phyloP scores from a whole-genome alignment of 345 rosid genomes.

The Eucalyptus viminalis region DNA sequence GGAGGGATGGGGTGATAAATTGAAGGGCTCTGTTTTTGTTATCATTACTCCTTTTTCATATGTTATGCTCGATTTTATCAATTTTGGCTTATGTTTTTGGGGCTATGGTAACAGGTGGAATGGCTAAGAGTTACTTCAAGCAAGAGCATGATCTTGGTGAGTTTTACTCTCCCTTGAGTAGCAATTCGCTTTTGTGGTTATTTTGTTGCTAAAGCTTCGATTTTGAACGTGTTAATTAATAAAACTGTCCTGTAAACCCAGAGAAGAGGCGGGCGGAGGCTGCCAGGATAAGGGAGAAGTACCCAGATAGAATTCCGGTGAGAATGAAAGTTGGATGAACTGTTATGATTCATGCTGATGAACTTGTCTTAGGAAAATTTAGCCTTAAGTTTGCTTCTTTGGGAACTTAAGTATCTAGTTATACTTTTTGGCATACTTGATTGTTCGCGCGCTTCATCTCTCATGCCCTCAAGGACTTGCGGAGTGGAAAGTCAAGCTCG shows the following conservation, averaged over 20 bases:
- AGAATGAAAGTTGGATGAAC: conserved; percentile 7
- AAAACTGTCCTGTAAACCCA: background rate
- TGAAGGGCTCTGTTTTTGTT: background rate
- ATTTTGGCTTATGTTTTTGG: background rate
- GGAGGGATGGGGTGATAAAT: background rate
- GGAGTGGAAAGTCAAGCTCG: background rate
- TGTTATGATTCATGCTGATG: background rate
- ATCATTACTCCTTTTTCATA: background rate
- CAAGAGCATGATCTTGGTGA: conserved; percentile 90
- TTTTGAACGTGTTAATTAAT: background rate
- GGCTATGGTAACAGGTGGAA: conserved; percentile 15
- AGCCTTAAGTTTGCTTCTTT: background rate
- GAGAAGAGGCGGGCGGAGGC: conserved; percentile 94
- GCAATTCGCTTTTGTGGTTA: background rate
- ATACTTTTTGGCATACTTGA: background rate
- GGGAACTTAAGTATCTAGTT: background rate
- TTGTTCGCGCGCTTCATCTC: background rate
- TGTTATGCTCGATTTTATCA: background rate
- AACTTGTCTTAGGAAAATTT: background rate
- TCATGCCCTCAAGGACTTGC: background rate
- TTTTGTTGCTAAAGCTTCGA: background rate
- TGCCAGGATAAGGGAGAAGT: conserved; percentile 88
- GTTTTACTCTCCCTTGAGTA: background rate
- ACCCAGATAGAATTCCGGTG: conserved; percentile 90
- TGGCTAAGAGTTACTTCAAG: conserved; percentile 86